Base-by-base conservation (phyloP, 1,284 basidiomycete genomes). In the Entoloma clypeatum region DNA sequence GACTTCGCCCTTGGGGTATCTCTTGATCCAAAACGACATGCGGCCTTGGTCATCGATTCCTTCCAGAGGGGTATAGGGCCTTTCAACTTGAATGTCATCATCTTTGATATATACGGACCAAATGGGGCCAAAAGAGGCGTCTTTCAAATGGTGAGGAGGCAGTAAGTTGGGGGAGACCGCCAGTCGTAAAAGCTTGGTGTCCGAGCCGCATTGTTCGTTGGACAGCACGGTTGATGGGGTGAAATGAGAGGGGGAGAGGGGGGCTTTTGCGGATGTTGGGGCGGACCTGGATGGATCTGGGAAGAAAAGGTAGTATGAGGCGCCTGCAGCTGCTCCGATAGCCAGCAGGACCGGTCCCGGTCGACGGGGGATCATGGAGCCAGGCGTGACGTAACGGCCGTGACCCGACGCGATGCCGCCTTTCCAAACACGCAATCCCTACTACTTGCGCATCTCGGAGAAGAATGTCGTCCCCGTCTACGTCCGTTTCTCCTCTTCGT, bases 21-120 rank as follows among this genome's bases (percentile, higher is more conserved):
- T 77, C 63, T 88, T 88, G 24, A 92, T 71, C 84, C 86, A 90
- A 35, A 89, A 74, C 31, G 64, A 63, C 70, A 88, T 79, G 36
- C 68, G 63, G 1, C 85, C 79, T 24, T 79, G 58, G 45, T 69
- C 59, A 42, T 84, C 79, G 16, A 88, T 65, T 9, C 86, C 81
- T 49, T 79, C 71, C 28, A 90, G 61, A 1, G 88, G 86, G 4
- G 90, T 92, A 56, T 90, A 92, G 3, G 87, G 79, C 36, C 89
- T 64, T 56, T 92, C 88, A n/a, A 92, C 86, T 60, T 92, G 89
- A 14, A 92, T 86, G 51, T 89, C 88, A 48, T 85, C 83, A 55
- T 92, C 86, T 53, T 91, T 91, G 57, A 92, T 71, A 57, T 74
- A 91, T 13, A 92, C 63, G 21, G 84, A 84, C 75, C 81, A 88